Evolutionary conservation across 2,329 filamentous ascomycete species (phyloP).

Genomic region (Botryotinia calthae): DNA sequence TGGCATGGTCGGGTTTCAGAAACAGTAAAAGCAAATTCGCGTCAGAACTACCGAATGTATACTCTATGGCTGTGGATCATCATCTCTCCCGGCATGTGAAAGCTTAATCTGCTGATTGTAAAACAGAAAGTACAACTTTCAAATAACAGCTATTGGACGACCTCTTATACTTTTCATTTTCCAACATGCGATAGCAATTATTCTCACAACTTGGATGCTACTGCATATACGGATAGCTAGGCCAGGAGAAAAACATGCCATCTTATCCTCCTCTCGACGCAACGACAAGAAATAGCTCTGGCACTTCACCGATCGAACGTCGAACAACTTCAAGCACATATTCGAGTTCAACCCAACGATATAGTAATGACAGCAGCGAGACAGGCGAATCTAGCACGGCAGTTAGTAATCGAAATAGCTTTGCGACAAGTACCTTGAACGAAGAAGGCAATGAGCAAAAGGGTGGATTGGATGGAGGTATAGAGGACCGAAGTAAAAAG

Average conservation of each 20-base stretch:
- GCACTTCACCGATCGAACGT: slow-evolving; percentile 30
- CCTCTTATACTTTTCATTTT: background rate
- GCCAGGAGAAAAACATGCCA: slow-evolving; percentile 31
- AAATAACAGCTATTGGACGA: slow-evolving; percentile 3
- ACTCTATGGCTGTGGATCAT: slow-evolving; percentile 6
- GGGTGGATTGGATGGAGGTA: slow-evolving; percentile 14
- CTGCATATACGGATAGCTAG: slow-evolving; percentile 19
- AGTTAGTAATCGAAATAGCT: slow-evolving; percentile 36
- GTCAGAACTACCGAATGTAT: slow-evolving; percentile 10
- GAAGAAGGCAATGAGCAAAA: slow-evolving; percentile 19
- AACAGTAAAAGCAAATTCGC: slow-evolving; percentile 3
- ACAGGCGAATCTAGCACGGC: slow-evolving; percentile 46
- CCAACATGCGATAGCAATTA: slow-evolving; percentile 23
- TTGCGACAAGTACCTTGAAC: slow-evolving; percentile 20
- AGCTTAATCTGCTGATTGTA: slow-evolving; percentile 8
- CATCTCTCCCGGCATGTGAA: slow-evolving; percentile 9
- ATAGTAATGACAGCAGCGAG: slow-evolving; percentile 44
- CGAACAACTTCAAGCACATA: slow-evolving; percentile 30
- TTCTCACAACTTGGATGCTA: slow-evolving; percentile 20
- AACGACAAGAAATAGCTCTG: slow-evolving; percentile 29
- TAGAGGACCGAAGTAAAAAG: slow-evolving; percentile 14
- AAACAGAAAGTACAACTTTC: slow-evolving; percentile 1
- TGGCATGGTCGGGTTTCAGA: slow-evolving; percentile 1
- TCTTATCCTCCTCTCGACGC: slow-evolving; percentile 25
- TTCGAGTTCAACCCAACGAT: slow-evolving; percentile 32